Conservation (phyloP, 2,329 filamentous ascomycete genomes). For the Colletotrichum caudatum region DNA sequence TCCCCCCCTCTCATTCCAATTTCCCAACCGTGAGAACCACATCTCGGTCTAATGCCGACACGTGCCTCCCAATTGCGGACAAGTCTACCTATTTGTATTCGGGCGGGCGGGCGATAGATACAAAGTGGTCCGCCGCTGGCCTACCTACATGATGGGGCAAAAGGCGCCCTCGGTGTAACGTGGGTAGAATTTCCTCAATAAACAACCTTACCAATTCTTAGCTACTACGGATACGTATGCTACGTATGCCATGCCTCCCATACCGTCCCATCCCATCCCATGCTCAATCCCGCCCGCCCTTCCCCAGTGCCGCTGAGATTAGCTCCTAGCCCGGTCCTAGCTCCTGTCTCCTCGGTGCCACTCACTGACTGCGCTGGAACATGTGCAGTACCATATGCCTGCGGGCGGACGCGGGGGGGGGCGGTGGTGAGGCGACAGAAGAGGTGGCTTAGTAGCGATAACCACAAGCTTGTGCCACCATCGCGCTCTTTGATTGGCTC, state of each 20-base stretch:
- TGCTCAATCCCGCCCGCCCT: conserved; percentile 33
- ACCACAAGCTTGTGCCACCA: conserved; percentile 38
- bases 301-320: conserved; percentile 39
- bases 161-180: conserved; percentile 7
- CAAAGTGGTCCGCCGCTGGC: neutral
- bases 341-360: conserved; percentile 12
- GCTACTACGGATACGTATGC: neutral
- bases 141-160: conserved; percentile 4
- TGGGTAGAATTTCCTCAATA: conserved; percentile 14
- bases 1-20: neutral
- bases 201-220: conserved; percentile 17
- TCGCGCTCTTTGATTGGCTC: conserved; percentile 35
- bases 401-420: conserved; percentile 35
- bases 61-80: conserved; percentile 26
- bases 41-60: conserved; percentile 40
- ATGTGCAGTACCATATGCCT: neutral
- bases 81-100: neutral
- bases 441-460: conserved; percentile 39
- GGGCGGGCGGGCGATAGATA: neutral
- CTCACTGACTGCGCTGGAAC: conserved; percentile 24
- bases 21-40: conserved; percentile 25
- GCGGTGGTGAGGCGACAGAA: conserved; percentile 37
- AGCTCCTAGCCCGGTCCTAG: conserved; percentile 31
- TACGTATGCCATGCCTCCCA: neutral
- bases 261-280: conserved; percentile 14